Evolutionary conservation across 148 eudicot genomes (phyloP).

Genomic region (Oxyria digyna): DNA sequence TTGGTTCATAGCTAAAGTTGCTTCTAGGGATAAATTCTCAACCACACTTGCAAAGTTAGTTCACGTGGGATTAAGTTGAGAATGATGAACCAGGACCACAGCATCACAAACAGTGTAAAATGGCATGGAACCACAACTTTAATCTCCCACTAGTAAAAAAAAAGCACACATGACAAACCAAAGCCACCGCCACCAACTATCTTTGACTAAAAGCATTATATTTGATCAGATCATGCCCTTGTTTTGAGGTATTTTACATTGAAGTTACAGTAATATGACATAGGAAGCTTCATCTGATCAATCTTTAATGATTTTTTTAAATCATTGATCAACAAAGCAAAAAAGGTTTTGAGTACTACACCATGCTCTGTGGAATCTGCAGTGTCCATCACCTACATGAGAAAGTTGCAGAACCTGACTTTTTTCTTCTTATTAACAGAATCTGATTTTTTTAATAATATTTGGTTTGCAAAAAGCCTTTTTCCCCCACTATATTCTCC

Average conservation of each 20-base stretch:
- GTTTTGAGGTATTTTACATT: not conserved
- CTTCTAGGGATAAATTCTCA: not conserved
- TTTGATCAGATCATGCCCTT: not conserved
- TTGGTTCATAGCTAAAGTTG: slow-evolving; percentile 1
- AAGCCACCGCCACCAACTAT: not conserved
- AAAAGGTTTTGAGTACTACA: not conserved
- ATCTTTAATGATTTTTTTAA: not conserved
- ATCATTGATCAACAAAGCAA: not conserved
- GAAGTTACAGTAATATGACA: not conserved
- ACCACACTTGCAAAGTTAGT: not conserved
- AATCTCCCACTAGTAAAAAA: not conserved
- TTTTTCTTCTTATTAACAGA: not conserved
- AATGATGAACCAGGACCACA: slow-evolving; percentile 5
- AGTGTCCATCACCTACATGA: not conserved
- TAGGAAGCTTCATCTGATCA: not conserved
- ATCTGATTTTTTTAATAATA: not conserved
- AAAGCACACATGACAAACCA: not conserved
- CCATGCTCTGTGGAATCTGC: slow-evolving; percentile 4
- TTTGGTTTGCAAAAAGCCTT: not conserved
- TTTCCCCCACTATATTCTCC: not conserved
- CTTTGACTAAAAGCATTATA: not conserved
- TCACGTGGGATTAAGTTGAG: slow-evolving; percentile 5
- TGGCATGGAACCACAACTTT: slow-evolving; percentile 4
- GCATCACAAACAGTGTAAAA: not conserved
- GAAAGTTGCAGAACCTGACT: not conserved